A percentile compares a stretch with the other conserved stretches of the same genome.
phyloP scores from a whole-genome alignment of 768 basidiomycete genomes.

The Agaricus sinodeliciosus region DNA sequence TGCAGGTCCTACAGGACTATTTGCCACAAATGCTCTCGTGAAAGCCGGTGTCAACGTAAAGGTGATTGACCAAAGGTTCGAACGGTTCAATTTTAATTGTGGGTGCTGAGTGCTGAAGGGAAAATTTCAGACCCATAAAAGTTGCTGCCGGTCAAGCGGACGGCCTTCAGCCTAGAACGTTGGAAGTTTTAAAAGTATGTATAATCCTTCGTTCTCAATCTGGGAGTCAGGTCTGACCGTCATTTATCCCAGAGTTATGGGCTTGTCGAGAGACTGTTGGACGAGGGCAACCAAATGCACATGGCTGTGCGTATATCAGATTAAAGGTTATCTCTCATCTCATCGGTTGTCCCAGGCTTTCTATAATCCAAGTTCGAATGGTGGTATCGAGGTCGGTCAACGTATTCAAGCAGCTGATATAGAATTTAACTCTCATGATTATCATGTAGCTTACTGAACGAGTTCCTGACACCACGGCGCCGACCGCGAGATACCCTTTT shows the following conservation, averaged over 20 bases:
- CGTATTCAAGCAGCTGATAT: background rate
- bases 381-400: conserved; percentile 47
- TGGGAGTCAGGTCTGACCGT: background rate
- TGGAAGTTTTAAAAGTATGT: conserved; percentile 47
- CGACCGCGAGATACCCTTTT: conserved; percentile 64
- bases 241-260: conserved; percentile 58
- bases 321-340: background rate
- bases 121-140: conserved; percentile 33
- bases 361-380: conserved; percentile 57
- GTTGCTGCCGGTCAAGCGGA: conserved; percentile 53
- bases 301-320: conserved; percentile 44
- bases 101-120: background rate
- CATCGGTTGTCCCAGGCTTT: conserved; percentile 47
- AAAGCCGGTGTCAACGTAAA: conserved; percentile 51
- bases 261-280: conserved; percentile 55
- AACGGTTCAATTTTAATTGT: conserved; percentile 4
- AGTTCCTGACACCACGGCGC: conserved; percentile 53
- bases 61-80: conserved; percentile 52
- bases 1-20: conserved; percentile 56
- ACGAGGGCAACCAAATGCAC: conserved; percentile 64
- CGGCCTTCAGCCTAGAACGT: conserved; percentile 50
- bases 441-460: conserved; percentile 50
- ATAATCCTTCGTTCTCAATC: background rate
- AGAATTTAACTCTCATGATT: background rate
- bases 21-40: conserved; percentile 61